Percentiles rank a stretch among this genome's conserved stretches.
These are phyloP conservation scores for Jackrogersella minutella DNA, from an alignment of 495 filamentous ascomycete genomes.

Conservation along the genomic window DNA sequence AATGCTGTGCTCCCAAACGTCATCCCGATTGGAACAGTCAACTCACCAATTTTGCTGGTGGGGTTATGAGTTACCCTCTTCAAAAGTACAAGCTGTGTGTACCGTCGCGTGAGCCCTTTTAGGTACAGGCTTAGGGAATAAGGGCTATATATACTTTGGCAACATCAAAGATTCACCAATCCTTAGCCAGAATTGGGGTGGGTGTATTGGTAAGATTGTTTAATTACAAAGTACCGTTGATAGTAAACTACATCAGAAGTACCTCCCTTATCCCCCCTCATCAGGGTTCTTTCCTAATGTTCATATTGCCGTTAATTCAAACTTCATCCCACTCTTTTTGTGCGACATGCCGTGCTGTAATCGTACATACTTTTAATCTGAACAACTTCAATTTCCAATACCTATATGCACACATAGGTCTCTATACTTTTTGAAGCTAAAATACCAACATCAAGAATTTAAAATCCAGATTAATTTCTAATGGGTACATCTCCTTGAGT, in stretches of 20 bases:
- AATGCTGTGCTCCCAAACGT: no score
- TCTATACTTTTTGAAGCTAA: neutral
- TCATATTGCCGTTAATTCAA: neutral
- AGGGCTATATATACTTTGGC: neutral
- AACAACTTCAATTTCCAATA: constrained; percentile 1
- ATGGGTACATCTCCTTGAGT: neutral
- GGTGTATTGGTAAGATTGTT: neutral
- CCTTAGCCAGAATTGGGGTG: neutral
- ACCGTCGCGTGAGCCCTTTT: constrained; percentile 7
- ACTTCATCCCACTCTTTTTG: constrained; percentile 23
- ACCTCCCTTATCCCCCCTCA: constrained; percentile 6
- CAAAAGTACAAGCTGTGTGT: neutral
- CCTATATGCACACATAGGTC: neutral
- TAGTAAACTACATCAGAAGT: neutral
- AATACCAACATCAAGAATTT: neutral
- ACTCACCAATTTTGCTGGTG: constrained; percentile 20
- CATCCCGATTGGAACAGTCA: constrained; percentile 2
- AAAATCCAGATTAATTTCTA: neutral
- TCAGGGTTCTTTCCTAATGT: no score
- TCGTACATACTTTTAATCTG: neutral
- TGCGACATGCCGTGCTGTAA: neutral
- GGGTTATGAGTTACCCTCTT: neutral
- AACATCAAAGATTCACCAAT: neutral
- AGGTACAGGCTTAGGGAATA: neutral
- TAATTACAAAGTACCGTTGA: constrained; percentile 1